A percentile compares a stretch with the other conserved stretches of the same genome.
Conservation (phyloP, 176 grass and related monocot species). For the Paspalum vaginatum region DNA sequence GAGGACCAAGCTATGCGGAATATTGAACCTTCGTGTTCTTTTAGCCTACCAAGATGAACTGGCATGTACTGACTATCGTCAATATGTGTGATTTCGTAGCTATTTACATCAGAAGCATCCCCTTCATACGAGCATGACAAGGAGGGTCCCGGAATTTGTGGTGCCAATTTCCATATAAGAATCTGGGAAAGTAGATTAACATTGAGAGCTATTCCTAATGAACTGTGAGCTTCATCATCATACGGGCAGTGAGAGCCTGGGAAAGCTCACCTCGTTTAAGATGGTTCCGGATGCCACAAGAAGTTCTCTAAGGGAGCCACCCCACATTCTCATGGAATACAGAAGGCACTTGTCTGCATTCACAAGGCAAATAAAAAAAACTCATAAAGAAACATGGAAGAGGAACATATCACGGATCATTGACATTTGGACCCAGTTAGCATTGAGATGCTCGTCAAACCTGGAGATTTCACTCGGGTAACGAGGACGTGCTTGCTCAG, state of each 20-base stretch:
- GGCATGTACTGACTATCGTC: conserved; percentile 33
- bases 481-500: conserved; percentile 30
- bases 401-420: background rate
- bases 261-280: conserved; percentile 58
- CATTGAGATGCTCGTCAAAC: conserved; percentile 27
- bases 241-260: background rate
- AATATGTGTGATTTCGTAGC: conserved; percentile 3
- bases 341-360: conserved; percentile 79
- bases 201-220: background rate
- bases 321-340: conserved; percentile 88
- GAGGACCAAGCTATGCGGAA: conserved; percentile 81
- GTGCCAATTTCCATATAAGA: conserved; percentile 79
- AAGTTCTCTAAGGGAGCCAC: conserved; percentile 49
- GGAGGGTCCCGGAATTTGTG: conserved; percentile 1
- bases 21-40: conserved; percentile 91
- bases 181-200: conserved; percentile 49
- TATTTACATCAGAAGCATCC: background rate
- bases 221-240: background rate
- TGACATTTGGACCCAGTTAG: background rate
- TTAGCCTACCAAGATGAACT: conserved; percentile 57
- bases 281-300: conserved; percentile 87
- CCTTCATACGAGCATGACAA: conserved; percentile 7
- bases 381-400: background rate
- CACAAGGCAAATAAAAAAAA: background rate
- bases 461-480: conserved; percentile 73